Base-by-base conservation (phyloP, 805 yeast genomes). In the Metschnikowia noctiluminum region DNA sequence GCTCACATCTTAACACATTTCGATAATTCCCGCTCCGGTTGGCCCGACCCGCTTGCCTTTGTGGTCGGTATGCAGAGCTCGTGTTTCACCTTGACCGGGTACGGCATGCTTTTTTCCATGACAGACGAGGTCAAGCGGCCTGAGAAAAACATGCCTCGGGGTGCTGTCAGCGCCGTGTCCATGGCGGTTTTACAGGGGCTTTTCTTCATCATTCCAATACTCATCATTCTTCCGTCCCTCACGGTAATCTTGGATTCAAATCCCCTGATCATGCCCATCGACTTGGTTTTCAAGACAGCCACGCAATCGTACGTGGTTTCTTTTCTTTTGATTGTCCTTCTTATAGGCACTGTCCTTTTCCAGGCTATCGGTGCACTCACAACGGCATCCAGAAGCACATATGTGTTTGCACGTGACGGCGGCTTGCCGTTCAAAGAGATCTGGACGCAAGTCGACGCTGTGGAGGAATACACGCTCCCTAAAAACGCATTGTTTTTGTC, bases 111-210 rank as follows among this genome's bases (percentile, higher is more conserved):
- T 28, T 87, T 89, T 15, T 83, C 92, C 6, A 79, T 88, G 73
- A 82, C 90, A 41, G 96, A 88, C 59, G 96, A 88, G 65, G 94
- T 88, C 13, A 78, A 82, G 53, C 72, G 72, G 21, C 92, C 96
- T 0, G 94, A 88, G 61, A 77, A 70, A 48, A 83, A 81, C 44
- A 84, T 88, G 58, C 90, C 96, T 13, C 77, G 78, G 54, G 94
- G 94, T 6, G 80, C 88, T 61, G 65, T 85, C 1, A 71, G 77
- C 42, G 80, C 94, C 2, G 86, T 87, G 13, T 45, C 80, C 38
- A 73, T 86, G 40, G 79, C 92, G 9, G 77, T 85, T 0, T 52
- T 80, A n/a, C 82, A 84, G 12, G 96, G 96, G 0, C 63, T 87
- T 12, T 75, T 85, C 5, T 87, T 87, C 64, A 78, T 87, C 42